These are phyloP conservation scores for Biscogniauxia mediterranea DNA, from an alignment of 2,329 filamentous ascomycete genomes.

Conservation along the genomic window DNA sequence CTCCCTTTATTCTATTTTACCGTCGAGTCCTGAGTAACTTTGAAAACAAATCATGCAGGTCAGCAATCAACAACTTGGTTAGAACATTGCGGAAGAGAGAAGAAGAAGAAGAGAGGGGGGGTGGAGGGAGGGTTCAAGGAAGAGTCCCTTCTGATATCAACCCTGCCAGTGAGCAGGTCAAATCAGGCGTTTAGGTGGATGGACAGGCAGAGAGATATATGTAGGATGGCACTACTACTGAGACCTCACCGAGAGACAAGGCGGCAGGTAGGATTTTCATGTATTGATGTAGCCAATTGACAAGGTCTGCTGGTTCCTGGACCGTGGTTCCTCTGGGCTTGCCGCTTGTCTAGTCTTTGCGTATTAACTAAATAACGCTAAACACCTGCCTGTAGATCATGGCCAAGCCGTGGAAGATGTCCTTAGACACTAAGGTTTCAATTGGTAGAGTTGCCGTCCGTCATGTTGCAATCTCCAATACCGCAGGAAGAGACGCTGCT, in stretches of 20 bases:
- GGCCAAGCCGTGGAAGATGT: neutral
- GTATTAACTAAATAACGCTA: neutral
- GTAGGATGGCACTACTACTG: neutral
- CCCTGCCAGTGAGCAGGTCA: neutral
- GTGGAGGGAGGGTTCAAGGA: too few species aligned
- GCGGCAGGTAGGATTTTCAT: constrained; percentile 1
- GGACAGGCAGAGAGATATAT: too few species aligned
- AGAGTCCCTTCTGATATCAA: neutral
- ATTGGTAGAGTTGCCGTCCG: neutral
- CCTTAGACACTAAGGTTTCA: neutral
- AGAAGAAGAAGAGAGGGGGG: too few species aligned
- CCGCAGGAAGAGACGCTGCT: neutral
- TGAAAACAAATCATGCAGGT: neutral
- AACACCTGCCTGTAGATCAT: neutral
- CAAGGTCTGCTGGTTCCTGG: neutral
- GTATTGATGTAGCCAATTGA: neutral
- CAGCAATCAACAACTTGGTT: neutral
- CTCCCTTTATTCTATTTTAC: neutral
- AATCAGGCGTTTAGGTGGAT: neutral
- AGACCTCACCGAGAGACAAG: constrained; percentile 6
- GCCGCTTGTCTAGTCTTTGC: neutral
- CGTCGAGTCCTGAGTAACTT: neutral
- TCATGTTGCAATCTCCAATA: neutral
- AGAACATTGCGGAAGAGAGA: neutral
- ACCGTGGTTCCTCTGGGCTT: constrained; percentile 1